Evolutionary conservation across 2,329 filamentous ascomycete genomes (phyloP), one percentile per base, ranked within the genome.

Genomic region (Albophoma yamanashiensis): DNA sequence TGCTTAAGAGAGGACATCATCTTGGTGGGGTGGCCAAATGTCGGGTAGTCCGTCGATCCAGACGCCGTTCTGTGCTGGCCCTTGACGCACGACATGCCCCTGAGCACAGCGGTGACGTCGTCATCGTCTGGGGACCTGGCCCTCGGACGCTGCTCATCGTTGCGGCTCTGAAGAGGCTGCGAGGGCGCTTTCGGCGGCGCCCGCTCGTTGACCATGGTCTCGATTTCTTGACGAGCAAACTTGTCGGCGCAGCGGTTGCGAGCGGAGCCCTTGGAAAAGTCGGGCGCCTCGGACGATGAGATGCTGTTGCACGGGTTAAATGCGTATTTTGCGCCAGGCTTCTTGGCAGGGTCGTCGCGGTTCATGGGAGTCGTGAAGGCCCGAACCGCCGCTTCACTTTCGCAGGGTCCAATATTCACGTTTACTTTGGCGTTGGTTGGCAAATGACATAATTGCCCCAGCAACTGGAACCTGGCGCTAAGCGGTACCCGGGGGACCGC

Each of bases 1-100:
- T 82, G 79, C 67, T 83, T 81, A 68, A 79, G 77, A 67, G 76
- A 78, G 50, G 78, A 79, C 67, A 77, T 70, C 66, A 79, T 74
- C 67, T 77, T 77, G 56, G 70, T 69, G 47, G 75, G 70, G 59
- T 77, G 76, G 2, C 74, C 72, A 64, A 75, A 73, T 22, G 69
- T 67, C 58, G 72, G 69, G 57, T 64, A 55, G 66, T 43, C 63
- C 58, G 65, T 63, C 61, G 22, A 63, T 62, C 58, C 57, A 60
- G 63, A 64, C 9, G 62, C 60, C 38, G 63, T 60, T 59, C 64
- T 62, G 40, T 65, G 64, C 43, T 64, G 62, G 59, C 62, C 43
- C 57, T 70, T 70, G 59, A 69, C 61, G 20, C 68, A 65, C 36
- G 66, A 60, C 61, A 69, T 67, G 55, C 70, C 68, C 57, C 64